Percentiles rank a stretch among this genome's conserved stretches.
Conservation (phyloP, 208 protist genomes). For the Trypanosoma melophagium region DNA sequence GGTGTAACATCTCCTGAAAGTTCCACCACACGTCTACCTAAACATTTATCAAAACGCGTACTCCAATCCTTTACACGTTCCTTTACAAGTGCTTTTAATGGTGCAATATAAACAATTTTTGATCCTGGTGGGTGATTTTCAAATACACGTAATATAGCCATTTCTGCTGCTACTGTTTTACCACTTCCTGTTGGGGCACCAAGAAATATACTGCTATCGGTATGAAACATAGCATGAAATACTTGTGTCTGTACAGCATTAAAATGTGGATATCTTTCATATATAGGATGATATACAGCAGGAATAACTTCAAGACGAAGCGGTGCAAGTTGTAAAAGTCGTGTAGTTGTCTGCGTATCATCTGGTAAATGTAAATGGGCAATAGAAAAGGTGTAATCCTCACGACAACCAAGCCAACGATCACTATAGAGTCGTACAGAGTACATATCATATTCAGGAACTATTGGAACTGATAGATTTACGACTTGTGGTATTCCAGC, state of each 20-base stretch:
- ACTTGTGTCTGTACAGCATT: constrained; percentile 99
- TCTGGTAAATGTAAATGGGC: constrained; percentile 95
- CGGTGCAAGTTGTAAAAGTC: constrained; percentile 94
- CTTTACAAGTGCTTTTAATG: constrained; percentile 99
- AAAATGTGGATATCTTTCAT: constrained; percentile 96
- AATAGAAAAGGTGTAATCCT: constrained; percentile 92
- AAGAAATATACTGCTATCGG: constrained; percentile 97
- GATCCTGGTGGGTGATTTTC: constrained; percentile 74
- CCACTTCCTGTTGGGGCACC: constrained; percentile 97
- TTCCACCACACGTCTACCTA: constrained; percentile 97
- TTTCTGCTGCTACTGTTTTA: constrained; percentile 99
- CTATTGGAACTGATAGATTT: constrained; percentile 95
- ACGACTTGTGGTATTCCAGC: constrained; percentile 78
- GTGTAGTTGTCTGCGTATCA: constrained; percentile 92
- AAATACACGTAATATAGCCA: constrained; percentile 97
- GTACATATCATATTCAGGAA: constrained; percentile 97
- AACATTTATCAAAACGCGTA: constrained; percentile 73
- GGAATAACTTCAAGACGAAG: constrained; percentile 91
- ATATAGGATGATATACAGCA: constrained; percentile 78
- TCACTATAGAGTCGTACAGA: constrained; percentile 94
- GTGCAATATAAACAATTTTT: constrained; percentile 99
- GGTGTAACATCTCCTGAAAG: constrained; percentile 97
- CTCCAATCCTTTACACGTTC: constrained; percentile 98
- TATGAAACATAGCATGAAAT: constrained; percentile 99
- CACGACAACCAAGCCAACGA: constrained; percentile 92